phyloP scores from a whole-genome alignment of 306 rosid species.

The Cajanus cajan region DNA sequence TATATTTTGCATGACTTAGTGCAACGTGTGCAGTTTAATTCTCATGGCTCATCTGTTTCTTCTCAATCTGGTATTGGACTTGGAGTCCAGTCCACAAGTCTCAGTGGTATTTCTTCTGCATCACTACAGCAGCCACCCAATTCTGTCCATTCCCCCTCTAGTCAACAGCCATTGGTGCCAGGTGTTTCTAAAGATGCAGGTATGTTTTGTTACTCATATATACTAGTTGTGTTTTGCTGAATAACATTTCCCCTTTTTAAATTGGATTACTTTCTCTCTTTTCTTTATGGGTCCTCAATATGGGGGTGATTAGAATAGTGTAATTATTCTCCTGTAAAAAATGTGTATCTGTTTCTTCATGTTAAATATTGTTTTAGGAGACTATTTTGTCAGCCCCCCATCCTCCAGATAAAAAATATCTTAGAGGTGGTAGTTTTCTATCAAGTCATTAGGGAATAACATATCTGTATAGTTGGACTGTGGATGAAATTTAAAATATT shows the following conservation, averaged over 20 bases:
- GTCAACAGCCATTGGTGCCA: slow-evolving; percentile 60
- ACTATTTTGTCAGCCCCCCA: not conserved
- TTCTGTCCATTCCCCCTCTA: slow-evolving; percentile 70
- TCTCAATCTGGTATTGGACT: slow-evolving; percentile 76
- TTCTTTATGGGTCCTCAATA: not conserved
- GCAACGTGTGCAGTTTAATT: slow-evolving; percentile 66
- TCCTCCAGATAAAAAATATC: not conserved
- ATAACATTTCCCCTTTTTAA: slow-evolving; percentile 2
- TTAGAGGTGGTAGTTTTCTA: not conserved
- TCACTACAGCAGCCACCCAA: slow-evolving; percentile 71
- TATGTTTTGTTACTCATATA: slow-evolving; percentile 18
- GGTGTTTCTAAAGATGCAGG: slow-evolving; percentile 71
- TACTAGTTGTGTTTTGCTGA: not conserved
- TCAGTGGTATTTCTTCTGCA: slow-evolving; percentile 60
- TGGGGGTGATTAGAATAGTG: slow-evolving; percentile 12
- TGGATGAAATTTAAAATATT: slow-evolving; percentile 3
- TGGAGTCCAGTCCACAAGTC: slow-evolving; percentile 75
- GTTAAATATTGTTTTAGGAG: not conserved
- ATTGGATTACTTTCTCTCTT: not conserved
- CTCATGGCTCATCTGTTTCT: slow-evolving; percentile 69
- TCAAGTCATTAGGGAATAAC: not conserved
- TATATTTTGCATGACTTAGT: slow-evolving; percentile 30
- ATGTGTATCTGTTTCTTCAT: slow-evolving; percentile 4
- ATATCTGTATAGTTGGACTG: not conserved
- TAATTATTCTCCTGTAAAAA: not conserved